Base-by-base conservation (phyloP, 768 basidiomycete genomes). In the Lactifluus volemus region DNA sequence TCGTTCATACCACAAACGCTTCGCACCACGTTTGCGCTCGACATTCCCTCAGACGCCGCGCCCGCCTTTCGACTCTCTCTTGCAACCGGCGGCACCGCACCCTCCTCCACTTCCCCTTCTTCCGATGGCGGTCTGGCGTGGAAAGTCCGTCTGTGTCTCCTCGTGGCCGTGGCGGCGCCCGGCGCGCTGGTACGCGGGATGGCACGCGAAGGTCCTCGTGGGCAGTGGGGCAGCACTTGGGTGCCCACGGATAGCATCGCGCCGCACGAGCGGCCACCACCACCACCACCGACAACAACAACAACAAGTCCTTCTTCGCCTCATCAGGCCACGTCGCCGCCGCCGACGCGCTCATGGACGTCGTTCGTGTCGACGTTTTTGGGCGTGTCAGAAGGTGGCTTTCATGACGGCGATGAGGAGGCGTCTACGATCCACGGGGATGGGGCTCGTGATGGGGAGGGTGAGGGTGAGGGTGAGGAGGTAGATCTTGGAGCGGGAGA, bases 41-140 rank as follows among this genome's bases (percentile, higher is more conserved):
- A 95, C 69, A 95, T 99, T 60, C 96, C 95, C 0, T 84, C 88
- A 1, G 96, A 97, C 59, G 92, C 88, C 0, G 88, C 90, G 54
- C 93, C 96, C 0, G 87, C 86, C 0, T 98, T 98, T 73, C 78
- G 84, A 55, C 76, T 94, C 1, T 75, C 78, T 53, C 77, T 87
- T 2, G 25, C 25, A 25, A 25, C 25, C 2, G 25, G 25, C 25
- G 25, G 25, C 25, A 25, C 25, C 25, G 25, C 25, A 25, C 25
- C 25, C 25, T 25, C 25, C 25, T 25, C 25, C 25, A 25, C 25
- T 25, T 25, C 25, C 25, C 25, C 25, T 25, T 25, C 25, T 25
- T 25, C 25, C 25, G 68, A 67, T 0, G 94, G 96, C 9, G 96
- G 95, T 0, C 74, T 98, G 9, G 84, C 89, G 68, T 98, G 96